Evolutionary conservation across 139 green algal species (phyloP).

Genomic region (Chlamydomonas applanata): DNA sequence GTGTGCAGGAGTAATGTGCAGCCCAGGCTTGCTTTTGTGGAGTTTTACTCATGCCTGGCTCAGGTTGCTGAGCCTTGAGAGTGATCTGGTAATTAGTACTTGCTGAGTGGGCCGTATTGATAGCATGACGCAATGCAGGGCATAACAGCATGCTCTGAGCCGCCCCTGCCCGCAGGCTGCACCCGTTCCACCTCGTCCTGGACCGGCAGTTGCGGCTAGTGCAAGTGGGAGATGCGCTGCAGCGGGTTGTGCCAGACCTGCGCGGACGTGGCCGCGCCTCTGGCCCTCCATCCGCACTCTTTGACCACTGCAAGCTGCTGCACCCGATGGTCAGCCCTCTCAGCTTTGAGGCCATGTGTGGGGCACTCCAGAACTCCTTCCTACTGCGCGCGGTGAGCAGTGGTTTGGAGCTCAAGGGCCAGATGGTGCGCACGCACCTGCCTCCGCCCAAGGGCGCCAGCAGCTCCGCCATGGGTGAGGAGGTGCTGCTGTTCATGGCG

Average conservation of each 20-base stretch:
- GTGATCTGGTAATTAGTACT: too few species aligned
- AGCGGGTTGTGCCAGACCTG: background rate
- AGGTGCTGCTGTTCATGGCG: too few species aligned
- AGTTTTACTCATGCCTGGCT: too few species aligned
- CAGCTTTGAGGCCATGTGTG: background rate
- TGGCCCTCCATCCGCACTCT: too few species aligned
- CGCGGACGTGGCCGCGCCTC: background rate
- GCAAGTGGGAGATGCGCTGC: slow-evolving; percentile 24
- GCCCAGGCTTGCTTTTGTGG: too few species aligned
- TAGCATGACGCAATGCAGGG: too few species aligned
- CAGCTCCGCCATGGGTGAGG: background rate
- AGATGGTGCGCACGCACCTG: slow-evolving; percentile 34
- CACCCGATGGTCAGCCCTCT: background rate
- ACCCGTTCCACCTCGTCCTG: slow-evolving; percentile 45
- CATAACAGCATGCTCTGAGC: too few species aligned
- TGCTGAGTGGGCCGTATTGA: too few species aligned
- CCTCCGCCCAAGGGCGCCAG: too few species aligned
- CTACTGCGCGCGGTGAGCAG: background rate
- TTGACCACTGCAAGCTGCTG: background rate
- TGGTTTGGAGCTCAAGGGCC: slow-evolving; percentile 32
- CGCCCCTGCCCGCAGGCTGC: slow-evolving; percentile 5
- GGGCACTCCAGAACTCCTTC: background rate
- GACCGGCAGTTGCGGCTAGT: slow-evolving; percentile 21
- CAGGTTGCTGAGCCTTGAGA: too few species aligned
- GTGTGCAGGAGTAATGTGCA: too few species aligned